Evolutionary conservation across 495 filamentous ascomycete genomes (phyloP).

Genomic region (Baudoinia panamericana): DNA sequence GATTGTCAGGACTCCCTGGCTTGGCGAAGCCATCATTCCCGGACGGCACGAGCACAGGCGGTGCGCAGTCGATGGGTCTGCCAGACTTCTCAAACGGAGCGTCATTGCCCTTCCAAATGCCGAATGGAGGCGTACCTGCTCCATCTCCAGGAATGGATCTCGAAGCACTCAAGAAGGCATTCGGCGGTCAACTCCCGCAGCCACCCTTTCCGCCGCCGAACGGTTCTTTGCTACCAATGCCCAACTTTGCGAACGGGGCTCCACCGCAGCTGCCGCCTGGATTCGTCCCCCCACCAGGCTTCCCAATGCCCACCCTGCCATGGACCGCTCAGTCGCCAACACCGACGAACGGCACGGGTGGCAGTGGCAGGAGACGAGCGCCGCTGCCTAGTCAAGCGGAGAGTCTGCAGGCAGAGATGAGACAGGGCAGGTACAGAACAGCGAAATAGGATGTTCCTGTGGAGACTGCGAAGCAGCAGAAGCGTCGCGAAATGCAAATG

Average conservation of each 20-base stretch:
- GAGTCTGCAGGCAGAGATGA: slow-evolving; percentile 63
- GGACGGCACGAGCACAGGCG: slow-evolving; percentile 30
- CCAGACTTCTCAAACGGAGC: slow-evolving; percentile 24
- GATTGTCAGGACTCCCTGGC: slow-evolving; percentile 16
- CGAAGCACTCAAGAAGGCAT: slow-evolving; percentile 51
- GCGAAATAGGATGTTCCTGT: slow-evolving; percentile 19
- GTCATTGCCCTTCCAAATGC: slow-evolving; percentile 33
- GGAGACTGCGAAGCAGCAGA: neutral
- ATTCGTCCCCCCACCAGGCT: slow-evolving; percentile 18
- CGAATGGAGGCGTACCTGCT: slow-evolving; percentile 28
- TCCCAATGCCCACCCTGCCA: slow-evolving; percentile 22
- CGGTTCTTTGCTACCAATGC: slow-evolving; percentile 26
- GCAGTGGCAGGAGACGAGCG: slow-evolving; percentile 35
- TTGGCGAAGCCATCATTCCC: slow-evolving; percentile 24
- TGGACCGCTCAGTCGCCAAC: slow-evolving; percentile 20
- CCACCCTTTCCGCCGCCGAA: slow-evolving; percentile 28
- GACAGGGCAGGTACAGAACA: slow-evolving; percentile 42
- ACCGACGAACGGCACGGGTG: slow-evolving; percentile 28
- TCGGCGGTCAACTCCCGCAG: slow-evolving; percentile 28
- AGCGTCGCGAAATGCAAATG: no score
- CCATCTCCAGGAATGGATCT: slow-evolving; percentile 44
- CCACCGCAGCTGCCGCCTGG: slow-evolving; percentile 16
- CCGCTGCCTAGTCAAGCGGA: slow-evolving; percentile 75
- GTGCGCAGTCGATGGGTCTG: slow-evolving; percentile 26
- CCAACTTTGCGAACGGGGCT: slow-evolving; percentile 6